Percentiles rank a stretch among this genome's conserved stretches.
phyloP scores from a whole-genome alignment of 495 filamentous ascomycete species.

The Penicillium simplicissimum region DNA sequence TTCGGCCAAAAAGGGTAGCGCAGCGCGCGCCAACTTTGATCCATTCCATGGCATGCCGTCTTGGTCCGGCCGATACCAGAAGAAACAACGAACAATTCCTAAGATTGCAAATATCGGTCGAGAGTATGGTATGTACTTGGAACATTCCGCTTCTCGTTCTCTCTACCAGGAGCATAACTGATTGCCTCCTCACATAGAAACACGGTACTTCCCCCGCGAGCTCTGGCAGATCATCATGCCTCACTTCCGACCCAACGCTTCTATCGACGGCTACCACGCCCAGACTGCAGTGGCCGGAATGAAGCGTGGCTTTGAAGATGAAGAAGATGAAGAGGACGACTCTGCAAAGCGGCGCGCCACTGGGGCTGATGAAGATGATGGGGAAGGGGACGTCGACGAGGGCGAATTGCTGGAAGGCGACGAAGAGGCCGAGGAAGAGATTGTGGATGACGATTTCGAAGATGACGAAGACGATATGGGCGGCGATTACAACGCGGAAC shows the following conservation, averaged over 20 bases:
- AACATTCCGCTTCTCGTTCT: background rate
- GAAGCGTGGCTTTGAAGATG: constrained; percentile 49
- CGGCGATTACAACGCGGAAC: constrained; percentile 64
- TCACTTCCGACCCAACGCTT: constrained; percentile 40
- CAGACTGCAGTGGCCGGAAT: constrained; percentile 25
- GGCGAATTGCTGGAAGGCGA: constrained; percentile 44
- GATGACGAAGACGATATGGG: constrained; percentile 59
- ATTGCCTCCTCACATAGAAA: constrained; percentile 33
- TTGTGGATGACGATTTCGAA: constrained; percentile 57
- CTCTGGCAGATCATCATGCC: constrained; percentile 54
- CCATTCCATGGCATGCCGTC: constrained; percentile 62
- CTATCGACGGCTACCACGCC: constrained; percentile 33
- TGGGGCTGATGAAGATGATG: constrained; percentile 39
- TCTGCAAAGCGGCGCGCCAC: constrained; percentile 28
- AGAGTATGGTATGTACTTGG: constrained; percentile 46
- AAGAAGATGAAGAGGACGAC: constrained; percentile 45
- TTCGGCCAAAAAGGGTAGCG: constrained; percentile 43
- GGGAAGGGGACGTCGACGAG: constrained; percentile 36
- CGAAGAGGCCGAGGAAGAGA: constrained; percentile 51
- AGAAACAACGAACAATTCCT: constrained; percentile 52
- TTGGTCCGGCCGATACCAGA: constrained; percentile 57
- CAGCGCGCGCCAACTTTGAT: constrained; percentile 48
- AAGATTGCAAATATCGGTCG: constrained; percentile 42
- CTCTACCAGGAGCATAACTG: background rate
- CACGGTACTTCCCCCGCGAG: constrained; percentile 59